These are phyloP conservation scores for Bertia moriformis DNA, from an alignment of 2,329 filamentous ascomycete species.

Conservation along the genomic window DNA sequence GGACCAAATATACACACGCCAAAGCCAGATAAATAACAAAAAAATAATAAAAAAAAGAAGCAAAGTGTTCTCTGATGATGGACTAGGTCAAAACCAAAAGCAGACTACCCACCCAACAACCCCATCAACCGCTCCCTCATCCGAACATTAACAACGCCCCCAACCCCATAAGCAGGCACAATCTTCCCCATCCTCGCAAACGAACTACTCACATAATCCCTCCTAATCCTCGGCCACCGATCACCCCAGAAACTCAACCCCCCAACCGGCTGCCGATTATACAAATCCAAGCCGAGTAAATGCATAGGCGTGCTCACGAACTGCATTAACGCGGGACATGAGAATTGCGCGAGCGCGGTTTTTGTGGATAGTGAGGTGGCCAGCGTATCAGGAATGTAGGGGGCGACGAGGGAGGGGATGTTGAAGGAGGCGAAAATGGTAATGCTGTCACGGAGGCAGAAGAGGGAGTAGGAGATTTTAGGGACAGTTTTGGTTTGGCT, in stretches of 20 bases:
- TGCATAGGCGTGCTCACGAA: slow-evolving; percentile 43
- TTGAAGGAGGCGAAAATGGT: slow-evolving; percentile 54
- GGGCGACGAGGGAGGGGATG: slow-evolving; percentile 40
- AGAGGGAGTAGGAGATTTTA: slow-evolving; percentile 36
- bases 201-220: slow-evolving; percentile 37
- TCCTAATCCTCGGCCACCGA: slow-evolving; percentile 27
- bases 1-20: no score
- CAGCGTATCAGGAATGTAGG: slow-evolving; percentile 26
- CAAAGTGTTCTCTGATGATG: no score
- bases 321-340: slow-evolving; percentile 42
- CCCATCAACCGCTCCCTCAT: slow-evolving; percentile 34
- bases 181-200: slow-evolving; percentile 43
- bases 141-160: slow-evolving; percentile 42
- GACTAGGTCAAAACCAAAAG: no score
- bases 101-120: no score
- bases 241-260: slow-evolving; percentile 23
- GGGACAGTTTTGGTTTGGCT: slow-evolving; percentile 25
- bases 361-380: slow-evolving; percentile 21
- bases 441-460: slow-evolving; percentile 41
- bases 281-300: slow-evolving; percentile 42
- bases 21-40: no score
- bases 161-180: slow-evolving; percentile 46
- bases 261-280: slow-evolving; percentile 32
- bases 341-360: slow-evolving; percentile 37
- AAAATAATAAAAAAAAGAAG: no score